Evolutionary conservation across 768 basidiomycete species (phyloP), one percentile per base, ranked within the genome.

Genomic region (Boletellus ananiceps): DNA sequence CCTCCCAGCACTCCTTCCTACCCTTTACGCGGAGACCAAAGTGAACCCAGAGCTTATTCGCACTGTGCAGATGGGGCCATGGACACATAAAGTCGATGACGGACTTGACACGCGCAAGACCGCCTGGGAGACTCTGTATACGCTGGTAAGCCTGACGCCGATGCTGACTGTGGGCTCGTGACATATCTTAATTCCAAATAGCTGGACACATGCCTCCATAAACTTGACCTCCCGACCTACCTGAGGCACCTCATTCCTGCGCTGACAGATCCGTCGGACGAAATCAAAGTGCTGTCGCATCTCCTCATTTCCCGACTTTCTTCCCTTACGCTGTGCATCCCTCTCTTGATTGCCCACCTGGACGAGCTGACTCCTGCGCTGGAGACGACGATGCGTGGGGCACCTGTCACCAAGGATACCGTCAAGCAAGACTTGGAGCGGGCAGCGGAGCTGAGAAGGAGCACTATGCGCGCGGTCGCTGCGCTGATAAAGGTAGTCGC

Each of bases 121-220:
- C 0, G 95, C 96, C 2, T 98, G 90, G 68, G 96, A 99, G 69
- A 93, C 93, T 1, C 90, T 97, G 75, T 94, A 96, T 65, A 96
- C 93, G 16, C 69, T 98, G 57, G 92, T 93, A 58, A 57, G 86
- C 68, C 9, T 5, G 8, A 34, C 4, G n/a, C 6, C n/a, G 4
- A 19, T 15, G 16, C 18, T 48, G 11, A 16, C 8, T 15, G 9
- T 21, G 23, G 0, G 1, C 15, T 18, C 4, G 35, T 33, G 40
- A 41, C 40, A 39, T 34, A 56, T 44, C 1, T 43, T 37, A 19
- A 4, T 21, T 15, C 6, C 37, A 14, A 41, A 36, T 50, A 93
- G 91, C 80, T 96, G 50, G 92, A 95, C 58, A 97, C 93, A 2
- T 97, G 92, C 65, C 77, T 97, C 49, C 74, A 78, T 50, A 89